These are phyloP conservation scores for Trametes coccinea DNA, from an alignment of 768 basidiomycete genomes.

Conservation along the genomic window DNA sequence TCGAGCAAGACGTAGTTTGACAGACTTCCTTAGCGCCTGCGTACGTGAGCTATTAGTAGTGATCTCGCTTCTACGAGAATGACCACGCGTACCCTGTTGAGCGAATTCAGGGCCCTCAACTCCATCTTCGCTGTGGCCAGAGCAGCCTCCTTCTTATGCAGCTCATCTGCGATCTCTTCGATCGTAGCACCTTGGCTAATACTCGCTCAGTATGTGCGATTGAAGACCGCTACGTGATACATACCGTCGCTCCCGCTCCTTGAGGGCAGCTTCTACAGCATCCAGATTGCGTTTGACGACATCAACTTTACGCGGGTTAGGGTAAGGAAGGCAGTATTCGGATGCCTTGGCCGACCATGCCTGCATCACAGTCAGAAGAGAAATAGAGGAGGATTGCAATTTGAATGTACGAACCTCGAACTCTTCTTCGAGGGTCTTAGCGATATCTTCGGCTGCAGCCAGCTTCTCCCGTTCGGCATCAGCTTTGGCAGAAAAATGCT, in stretches of 20 bases:
- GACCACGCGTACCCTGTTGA: slow-evolving; percentile 58
- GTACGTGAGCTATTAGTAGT: background rate
- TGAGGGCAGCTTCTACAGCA: slow-evolving; percentile 62
- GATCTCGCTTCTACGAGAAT: background rate
- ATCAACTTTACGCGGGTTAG: slow-evolving; percentile 56
- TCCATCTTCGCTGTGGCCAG: slow-evolving; percentile 62
- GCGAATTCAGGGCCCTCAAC: slow-evolving; percentile 57
- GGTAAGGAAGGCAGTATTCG: slow-evolving; percentile 57
- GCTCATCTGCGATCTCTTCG: slow-evolving; percentile 72
- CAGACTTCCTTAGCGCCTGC: slow-evolving; percentile 68
- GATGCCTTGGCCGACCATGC: slow-evolving; percentile 66
- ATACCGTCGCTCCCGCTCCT: slow-evolving; percentile 65
- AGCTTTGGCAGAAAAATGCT: slow-evolving; percentile 54
- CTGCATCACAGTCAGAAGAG: slow-evolving; percentile 31
- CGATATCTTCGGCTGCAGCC: slow-evolving; percentile 44
- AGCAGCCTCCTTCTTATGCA: slow-evolving; percentile 62
- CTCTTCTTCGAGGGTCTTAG: slow-evolving; percentile 57
- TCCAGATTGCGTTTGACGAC: slow-evolving; percentile 62
- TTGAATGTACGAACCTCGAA: slow-evolving; percentile 49
- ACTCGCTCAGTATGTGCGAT: slow-evolving; percentile 9
- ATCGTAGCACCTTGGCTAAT: slow-evolving; percentile 72
- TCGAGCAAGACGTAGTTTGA: slow-evolving; percentile 61
- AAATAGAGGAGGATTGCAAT: background rate
- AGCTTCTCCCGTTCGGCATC: slow-evolving; percentile 50
- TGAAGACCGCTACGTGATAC: slow-evolving; percentile 13